phyloP scores from a whole-genome alignment of 176 grass and related monocot species.

The Oryza punctata region DNA sequence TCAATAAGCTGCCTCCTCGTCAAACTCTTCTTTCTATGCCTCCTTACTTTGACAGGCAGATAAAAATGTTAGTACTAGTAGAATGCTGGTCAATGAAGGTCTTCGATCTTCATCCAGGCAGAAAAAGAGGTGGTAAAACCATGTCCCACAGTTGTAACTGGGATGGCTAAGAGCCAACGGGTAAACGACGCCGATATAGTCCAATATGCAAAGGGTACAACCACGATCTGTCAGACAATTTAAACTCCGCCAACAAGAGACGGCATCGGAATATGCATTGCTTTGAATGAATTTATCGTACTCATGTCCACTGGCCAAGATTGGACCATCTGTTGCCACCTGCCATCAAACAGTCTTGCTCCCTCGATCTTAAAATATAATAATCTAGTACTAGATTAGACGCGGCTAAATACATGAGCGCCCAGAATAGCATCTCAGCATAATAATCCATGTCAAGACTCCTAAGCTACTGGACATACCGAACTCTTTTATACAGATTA shows the following conservation, averaged over 20 bases:
- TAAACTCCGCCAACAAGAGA: slow-evolving; percentile 8
- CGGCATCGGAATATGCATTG: not conserved
- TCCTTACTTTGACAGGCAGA: not conserved
- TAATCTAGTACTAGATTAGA: no score
- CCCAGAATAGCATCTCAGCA: not conserved
- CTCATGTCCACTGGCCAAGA: not conserved
- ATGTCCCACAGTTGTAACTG: not conserved
- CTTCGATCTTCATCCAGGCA: not conserved
- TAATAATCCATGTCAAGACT: not conserved
- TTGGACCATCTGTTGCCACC: not conserved
- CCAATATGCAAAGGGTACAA: not conserved
- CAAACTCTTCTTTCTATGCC: slow-evolving; percentile 32
- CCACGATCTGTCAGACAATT: not conserved
- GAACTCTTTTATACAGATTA: not conserved
- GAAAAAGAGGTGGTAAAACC: not conserved
- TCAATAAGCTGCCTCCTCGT: not conserved
- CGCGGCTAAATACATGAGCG: not conserved
- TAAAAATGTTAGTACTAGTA: not conserved
- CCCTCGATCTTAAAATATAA: no score
- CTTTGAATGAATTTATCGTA: not conserved
- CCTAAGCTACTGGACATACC: not conserved
- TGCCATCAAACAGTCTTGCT: not conserved
- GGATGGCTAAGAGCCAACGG: not conserved
- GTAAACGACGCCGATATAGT: not conserved
- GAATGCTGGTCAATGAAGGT: not conserved